Percentiles rank a stretch among this genome's conserved stretches.
phyloP scores from a whole-genome alignment of 2,329 filamentous ascomycete species.

The Trichoderma lentiforme region DNA sequence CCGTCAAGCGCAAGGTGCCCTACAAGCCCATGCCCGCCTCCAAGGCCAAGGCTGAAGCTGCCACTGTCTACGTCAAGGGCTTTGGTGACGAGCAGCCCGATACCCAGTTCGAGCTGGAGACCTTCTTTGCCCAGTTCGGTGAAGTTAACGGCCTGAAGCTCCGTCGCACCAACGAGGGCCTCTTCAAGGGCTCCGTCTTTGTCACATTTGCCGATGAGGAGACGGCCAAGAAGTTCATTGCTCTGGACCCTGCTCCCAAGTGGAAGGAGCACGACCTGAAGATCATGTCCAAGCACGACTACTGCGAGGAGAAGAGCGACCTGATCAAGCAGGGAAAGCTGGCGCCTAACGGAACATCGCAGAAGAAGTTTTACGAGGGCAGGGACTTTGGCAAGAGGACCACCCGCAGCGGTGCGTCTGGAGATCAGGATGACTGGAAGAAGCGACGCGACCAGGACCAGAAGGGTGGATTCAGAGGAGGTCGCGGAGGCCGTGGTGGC shows the following conservation, averaged over 20 bases:
- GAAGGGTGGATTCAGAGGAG: slow-evolving; percentile 55
- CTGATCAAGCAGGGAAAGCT: slow-evolving; percentile 70
- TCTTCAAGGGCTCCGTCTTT: slow-evolving; percentile 96
- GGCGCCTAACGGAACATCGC: slow-evolving; percentile 49
- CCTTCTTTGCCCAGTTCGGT: slow-evolving; percentile 81
- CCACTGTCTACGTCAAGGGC: slow-evolving; percentile 88
- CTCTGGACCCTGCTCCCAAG: slow-evolving; percentile 73
- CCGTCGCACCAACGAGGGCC: slow-evolving; percentile 66
- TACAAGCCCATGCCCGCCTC: slow-evolving; percentile 57
- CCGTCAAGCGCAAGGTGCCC: slow-evolving; percentile 72
- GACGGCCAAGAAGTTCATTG: slow-evolving; percentile 74
- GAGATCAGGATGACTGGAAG: slow-evolving; percentile 60
- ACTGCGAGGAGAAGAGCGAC: slow-evolving; percentile 73
- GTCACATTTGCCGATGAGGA: slow-evolving; percentile 85
- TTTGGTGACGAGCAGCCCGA: slow-evolving; percentile 81
- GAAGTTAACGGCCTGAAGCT: slow-evolving; percentile 80
- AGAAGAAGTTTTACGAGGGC: slow-evolving; percentile 50
- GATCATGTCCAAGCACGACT: slow-evolving; percentile 85
- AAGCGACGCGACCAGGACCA: slow-evolving; percentile 60
- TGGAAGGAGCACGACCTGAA: slow-evolving; percentile 78
- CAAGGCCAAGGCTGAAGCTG: slow-evolving; percentile 64
- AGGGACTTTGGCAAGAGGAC: slow-evolving; percentile 37
- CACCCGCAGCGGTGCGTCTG: slow-evolving; percentile 41
- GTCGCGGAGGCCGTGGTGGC: slow-evolving; percentile 43
- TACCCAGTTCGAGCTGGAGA: slow-evolving; percentile 91